Conservation (phyloP, 192 early-diverging fungal genomes). For the Helicostylum pulchrum region DNA sequence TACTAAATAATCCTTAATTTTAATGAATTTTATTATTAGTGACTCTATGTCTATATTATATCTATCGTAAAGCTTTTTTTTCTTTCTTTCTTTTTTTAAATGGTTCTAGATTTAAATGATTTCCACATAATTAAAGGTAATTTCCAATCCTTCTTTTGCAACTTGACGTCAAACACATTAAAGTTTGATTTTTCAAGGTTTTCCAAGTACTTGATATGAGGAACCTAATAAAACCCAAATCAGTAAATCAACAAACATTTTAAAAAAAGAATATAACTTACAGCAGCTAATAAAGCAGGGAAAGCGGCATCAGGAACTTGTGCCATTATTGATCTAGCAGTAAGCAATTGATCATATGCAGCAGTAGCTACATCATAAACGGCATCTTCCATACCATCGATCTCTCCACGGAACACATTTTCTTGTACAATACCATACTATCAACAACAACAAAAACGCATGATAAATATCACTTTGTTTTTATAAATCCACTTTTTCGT, state of each 20-base stretch:
- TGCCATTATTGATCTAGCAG: constrained; percentile 59
- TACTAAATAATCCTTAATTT: no score
- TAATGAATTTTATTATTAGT: no score
- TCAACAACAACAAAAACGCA: background rate
- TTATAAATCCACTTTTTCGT: background rate
- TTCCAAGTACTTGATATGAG: constrained; percentile 70
- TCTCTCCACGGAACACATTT: constrained; percentile 60
- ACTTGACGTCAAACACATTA: constrained; percentile 71
- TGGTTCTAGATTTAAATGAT: constrained; percentile 37
- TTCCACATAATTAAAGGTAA: constrained; percentile 62
- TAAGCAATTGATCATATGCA: constrained; percentile 75
- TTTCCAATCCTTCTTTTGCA: constrained; percentile 65
- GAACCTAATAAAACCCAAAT: constrained; percentile 40
- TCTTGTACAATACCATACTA: constrained; percentile 78
- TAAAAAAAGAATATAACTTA: constrained; percentile 28
- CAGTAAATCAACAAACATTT: no score
- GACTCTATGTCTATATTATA: no score
- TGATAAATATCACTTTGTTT: background rate
- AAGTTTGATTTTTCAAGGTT: constrained; percentile 77
- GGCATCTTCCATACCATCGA: constrained; percentile 66
- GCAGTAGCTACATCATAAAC: constrained; percentile 85
- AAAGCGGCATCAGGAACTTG: constrained; percentile 58
- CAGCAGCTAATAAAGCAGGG: constrained; percentile 69
- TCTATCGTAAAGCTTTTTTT: no score
- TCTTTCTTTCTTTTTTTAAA: constrained; percentile 14